Evolutionary conservation across 352 stramenopile species (phyloP).

Genomic region (Phytopythium helicoides): DNA sequence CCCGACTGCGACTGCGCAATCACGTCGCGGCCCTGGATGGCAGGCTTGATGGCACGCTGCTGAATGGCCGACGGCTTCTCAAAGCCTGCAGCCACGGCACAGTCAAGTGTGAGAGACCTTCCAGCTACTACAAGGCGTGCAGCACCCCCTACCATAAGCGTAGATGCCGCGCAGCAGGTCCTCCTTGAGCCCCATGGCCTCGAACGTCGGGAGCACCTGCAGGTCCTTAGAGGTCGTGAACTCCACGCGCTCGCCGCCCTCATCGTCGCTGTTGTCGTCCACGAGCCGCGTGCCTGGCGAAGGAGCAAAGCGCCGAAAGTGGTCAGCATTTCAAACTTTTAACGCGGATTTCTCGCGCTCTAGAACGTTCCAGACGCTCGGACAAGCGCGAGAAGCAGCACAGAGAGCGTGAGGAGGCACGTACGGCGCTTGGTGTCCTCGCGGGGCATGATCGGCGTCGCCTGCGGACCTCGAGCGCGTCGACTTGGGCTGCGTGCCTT

Average conservation of each 20-base stretch:
- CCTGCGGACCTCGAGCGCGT: background rate
- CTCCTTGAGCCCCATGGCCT: conserved; percentile 91
- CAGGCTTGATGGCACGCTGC: conserved; percentile 96
- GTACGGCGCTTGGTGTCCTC: conserved; percentile 15
- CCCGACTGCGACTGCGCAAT: conserved; percentile 97
- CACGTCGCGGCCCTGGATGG: conserved; percentile 94
- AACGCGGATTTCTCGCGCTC: background rate
- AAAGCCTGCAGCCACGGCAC: conserved; percentile 66
- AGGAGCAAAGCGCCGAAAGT: conserved; percentile 7
- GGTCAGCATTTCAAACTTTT: conserved; percentile 3
- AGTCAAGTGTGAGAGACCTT: conserved; percentile 2
- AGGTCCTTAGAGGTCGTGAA: conserved; percentile 92
- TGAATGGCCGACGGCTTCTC: conserved; percentile 98
- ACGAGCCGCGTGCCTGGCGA: conserved; percentile 50
- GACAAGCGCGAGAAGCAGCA: background rate
- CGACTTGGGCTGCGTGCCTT: too few species aligned
- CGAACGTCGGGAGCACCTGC: conserved; percentile 85
- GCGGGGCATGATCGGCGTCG: conserved; percentile 4
- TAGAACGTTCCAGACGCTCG: too few species aligned
- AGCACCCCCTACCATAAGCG: conserved; percentile 48
- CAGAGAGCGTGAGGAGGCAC: background rate
- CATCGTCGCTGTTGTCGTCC: conserved; percentile 48
- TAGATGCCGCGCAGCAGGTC: conserved; percentile 91
- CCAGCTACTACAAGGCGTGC: background rate
- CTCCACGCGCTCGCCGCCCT: conserved; percentile 73